Evolutionary conservation across 2,329 filamentous ascomycete species (phyloP), one percentile per base, ranked within the genome.

Genomic region (Amauroascus niger): DNA sequence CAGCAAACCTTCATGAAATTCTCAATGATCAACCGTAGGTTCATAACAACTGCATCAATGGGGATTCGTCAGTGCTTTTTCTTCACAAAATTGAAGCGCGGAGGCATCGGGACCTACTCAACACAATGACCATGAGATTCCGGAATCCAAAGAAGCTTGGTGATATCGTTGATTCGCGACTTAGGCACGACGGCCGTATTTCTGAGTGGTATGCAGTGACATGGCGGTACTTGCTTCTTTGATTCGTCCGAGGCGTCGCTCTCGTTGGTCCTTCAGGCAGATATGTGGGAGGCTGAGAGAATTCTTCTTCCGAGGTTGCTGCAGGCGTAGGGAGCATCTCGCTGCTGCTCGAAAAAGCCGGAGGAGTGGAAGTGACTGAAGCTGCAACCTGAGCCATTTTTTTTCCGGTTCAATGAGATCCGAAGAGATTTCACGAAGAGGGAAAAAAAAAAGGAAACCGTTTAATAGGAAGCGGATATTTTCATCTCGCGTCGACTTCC

Each of bases 101-200:
- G 46, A 48, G 53, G 4, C 33, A 20, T 33, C 22, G 40, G 62
- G 33, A 44, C 78, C 58, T 78, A 93, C 88, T 82, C 57, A 95
- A 73, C 35, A 96, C 88, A 64, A 97, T 84, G 37, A 95, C 87
- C 88, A 96, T 95, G 58, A 98, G 79, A 67, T 98, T 98, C 56
- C 91, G 79, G 67, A 98, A 97, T 0, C 93, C 93, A 14, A 95
- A 73, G 66, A 96, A 97, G 67, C 88, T 95, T 20, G 90, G 88
- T 1, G 83, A 76, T 9, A 74, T 74, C 44, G 79, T 72, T 1
- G 88, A 80, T 67, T 97, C 93, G 63, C 90, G 86, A 71, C 88
- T 95, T 46, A 97, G 76, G 63, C 86, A 89, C 22, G 91, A 95
- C 6, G 86, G 81, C 55, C 82, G 80, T 35, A 79, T 71, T 61